Base-by-base conservation (phyloP, 805 yeast species). In the Torulaspora indica region DNA sequence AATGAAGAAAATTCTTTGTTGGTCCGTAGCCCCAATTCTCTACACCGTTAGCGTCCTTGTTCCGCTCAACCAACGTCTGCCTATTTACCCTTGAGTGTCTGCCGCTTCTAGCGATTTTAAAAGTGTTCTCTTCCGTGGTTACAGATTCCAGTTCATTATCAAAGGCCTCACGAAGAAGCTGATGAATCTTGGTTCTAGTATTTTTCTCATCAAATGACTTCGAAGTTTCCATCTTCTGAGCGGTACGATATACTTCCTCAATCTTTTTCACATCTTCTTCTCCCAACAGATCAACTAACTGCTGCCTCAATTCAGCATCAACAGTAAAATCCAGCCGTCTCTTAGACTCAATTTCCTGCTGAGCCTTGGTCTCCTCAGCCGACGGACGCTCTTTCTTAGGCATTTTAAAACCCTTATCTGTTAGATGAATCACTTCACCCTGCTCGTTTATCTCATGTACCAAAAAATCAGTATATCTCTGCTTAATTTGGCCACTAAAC, bases 381-480 rank as follows among this genome's bases (percentile, higher is more conserved):
- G 63, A 51, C 66, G 67, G 54, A 69, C 77, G 51, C 64, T 60
- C 55, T 72, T 73, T 55, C 72, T 70, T 55, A 70, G 79, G 63
- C 72, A 74, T 66, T 67, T 73, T 71, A 35, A 83, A 69, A 4
- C 97, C 96, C 42, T 79, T 77, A 57, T 90, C 96, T 8, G 68
- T 61, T 49, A 93, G 71, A 61, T 82, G 90, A 9, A 90, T 76
- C 1, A 89, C 95, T 1, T 76, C 66, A 1, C 86, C 95, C 17
- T 77, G 67, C 24, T 67, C 54, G 48, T 74, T 83, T 45, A 93
- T 83, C 64, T 93, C 99, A 64, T 89, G 87, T 35, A 93, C 99
- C 60, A 87, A 74, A 62, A 93, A 93, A 62, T 93, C 99, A 9
- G 95, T 82, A 66, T 89, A 90, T 49, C 96, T 72, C 59, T 86